Conservation (phyloP, 1,284 basidiomycete genomes). For the Moniliella sp. region DNA sequence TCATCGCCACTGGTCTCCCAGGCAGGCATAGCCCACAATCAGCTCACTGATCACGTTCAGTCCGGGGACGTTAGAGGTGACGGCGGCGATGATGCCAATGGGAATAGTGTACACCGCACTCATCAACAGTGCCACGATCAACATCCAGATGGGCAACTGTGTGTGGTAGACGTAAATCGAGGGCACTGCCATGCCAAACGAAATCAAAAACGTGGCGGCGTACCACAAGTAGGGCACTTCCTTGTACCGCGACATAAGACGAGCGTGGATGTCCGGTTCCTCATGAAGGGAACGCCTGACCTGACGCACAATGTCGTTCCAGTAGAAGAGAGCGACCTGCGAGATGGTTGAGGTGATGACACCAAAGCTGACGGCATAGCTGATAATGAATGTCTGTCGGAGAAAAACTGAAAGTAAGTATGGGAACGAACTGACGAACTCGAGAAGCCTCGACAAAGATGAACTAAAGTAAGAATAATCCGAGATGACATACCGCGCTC, state of each 20-base stretch:
- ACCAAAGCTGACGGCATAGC: conserved; percentile 64
- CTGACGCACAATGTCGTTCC: conserved; percentile 48
- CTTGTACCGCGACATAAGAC: conserved; percentile 77
- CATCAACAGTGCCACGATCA: conserved; percentile 50
- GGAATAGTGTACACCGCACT: conserved; percentile 68
- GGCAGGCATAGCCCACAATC: conserved; percentile 69
- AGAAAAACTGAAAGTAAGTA: too few relatives aligned
- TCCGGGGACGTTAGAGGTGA: conserved; percentile 60
- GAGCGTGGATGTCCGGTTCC: conserved; percentile 81
- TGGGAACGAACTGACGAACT: too few relatives aligned
- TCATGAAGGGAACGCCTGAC: too few relatives aligned
- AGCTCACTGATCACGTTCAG: conserved; percentile 75
- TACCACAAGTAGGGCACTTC: conserved; percentile 95
- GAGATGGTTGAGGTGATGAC: conserved; percentile 61
- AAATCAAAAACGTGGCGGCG: conserved; percentile 44
- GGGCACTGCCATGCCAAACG: conserved; percentile 53
- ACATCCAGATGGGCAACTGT: conserved; percentile 60
- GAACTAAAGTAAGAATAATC: too few relatives aligned
- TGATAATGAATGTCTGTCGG: conserved; percentile 60
- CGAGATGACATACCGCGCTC: too few relatives aligned
- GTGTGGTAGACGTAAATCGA: conserved; percentile 68
- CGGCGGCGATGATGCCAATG: conserved; percentile 71
- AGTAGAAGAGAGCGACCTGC: conserved; percentile 66
- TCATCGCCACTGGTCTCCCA: conserved; percentile 70
- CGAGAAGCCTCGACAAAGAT: too few relatives aligned